A percentile compares a stretch with the other conserved stretches of the same genome.
Evolutionary conservation across 1,284 basidiomycete genomes (phyloP).

Genomic region (Boletus putidus): DNA sequence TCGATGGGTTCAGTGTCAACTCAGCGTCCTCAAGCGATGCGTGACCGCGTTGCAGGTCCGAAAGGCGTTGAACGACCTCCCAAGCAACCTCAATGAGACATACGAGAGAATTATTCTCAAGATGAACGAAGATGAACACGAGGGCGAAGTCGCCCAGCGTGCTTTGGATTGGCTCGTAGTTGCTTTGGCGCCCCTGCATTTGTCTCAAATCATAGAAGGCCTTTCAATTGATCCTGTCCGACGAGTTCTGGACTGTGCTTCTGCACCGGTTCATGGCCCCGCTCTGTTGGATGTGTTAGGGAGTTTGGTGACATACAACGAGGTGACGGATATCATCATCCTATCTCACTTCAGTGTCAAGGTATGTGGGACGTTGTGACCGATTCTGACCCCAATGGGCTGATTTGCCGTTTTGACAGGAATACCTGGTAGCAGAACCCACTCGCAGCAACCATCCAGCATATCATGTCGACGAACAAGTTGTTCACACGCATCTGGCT

Average conservation of each 20-base stretch:
- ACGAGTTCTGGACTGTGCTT: not conserved
- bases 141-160: not conserved
- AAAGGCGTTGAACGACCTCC: too few relatives aligned
- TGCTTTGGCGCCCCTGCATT: slow-evolving; percentile 1
- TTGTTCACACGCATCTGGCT: not conserved
- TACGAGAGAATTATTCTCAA: not conserved
- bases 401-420: not conserved
- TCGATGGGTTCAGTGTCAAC: slow-evolving; percentile 17
- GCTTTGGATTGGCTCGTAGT: slow-evolving; percentile 15
- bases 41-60: too few relatives aligned
- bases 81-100: too few relatives aligned
- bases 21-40: not conserved
- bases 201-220: slow-evolving; percentile 16
- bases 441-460: not conserved
- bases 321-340: not conserved
- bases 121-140: not conserved
- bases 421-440: not conserved
- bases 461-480: not conserved
- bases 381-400: too few relatives aligned
- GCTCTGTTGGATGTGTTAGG: slow-evolving; percentile 8
- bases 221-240: not conserved
- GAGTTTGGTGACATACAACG: not conserved
- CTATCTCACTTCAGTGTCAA: slow-evolving; percentile 5
- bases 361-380: too few relatives aligned
- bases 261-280: slow-evolving; percentile 3